These are phyloP conservation scores for Globisporangium splendens DNA, from an alignment of 352 stramenopile species.

Conservation along the genomic window DNA sequence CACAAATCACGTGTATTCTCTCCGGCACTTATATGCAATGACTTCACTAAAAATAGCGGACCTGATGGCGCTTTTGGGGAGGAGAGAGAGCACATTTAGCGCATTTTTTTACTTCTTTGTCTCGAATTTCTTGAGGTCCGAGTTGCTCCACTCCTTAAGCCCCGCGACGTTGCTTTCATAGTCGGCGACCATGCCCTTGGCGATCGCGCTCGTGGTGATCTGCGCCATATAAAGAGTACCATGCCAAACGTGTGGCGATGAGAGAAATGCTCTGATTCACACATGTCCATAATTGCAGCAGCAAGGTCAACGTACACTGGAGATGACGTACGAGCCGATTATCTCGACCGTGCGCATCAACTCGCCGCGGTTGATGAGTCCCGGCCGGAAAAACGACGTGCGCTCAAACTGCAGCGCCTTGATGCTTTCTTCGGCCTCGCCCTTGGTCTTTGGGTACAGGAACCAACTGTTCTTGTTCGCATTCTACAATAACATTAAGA, in stretches of 20 bases:
- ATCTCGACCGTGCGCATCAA: conserved; percentile 51
- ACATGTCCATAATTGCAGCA: not conserved
- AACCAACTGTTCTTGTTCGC: conserved; percentile 77
- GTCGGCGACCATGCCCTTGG: conserved; percentile 65
- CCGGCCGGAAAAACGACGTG: conserved; percentile 55
- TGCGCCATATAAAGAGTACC: conserved; percentile 18
- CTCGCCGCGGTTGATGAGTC: conserved; percentile 54
- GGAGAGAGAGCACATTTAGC: too few species aligned
- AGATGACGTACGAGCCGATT: conserved; percentile 43
- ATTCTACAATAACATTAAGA: conserved; percentile 14
- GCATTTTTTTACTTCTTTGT: conserved; percentile 1
- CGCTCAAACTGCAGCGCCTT: conserved; percentile 48
- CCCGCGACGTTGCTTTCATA: conserved; percentile 48
- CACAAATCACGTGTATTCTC: not conserved
- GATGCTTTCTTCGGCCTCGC: conserved; percentile 66
- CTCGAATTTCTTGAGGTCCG: conserved; percentile 55
- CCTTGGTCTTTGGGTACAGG: conserved; percentile 76
- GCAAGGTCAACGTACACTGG: conserved; percentile 33
- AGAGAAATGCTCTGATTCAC: not conserved
- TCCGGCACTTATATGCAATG: not conserved
- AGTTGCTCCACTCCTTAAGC: conserved; percentile 46
- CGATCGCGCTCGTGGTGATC: conserved; percentile 45
- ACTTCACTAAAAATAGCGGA: not conserved
- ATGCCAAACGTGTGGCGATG: not conserved
- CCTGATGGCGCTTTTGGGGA: not conserved